Conservation (phyloP, 2,329 filamentous ascomycete genomes). For the Teratosphaeria pseudoeucalypti region DNA sequence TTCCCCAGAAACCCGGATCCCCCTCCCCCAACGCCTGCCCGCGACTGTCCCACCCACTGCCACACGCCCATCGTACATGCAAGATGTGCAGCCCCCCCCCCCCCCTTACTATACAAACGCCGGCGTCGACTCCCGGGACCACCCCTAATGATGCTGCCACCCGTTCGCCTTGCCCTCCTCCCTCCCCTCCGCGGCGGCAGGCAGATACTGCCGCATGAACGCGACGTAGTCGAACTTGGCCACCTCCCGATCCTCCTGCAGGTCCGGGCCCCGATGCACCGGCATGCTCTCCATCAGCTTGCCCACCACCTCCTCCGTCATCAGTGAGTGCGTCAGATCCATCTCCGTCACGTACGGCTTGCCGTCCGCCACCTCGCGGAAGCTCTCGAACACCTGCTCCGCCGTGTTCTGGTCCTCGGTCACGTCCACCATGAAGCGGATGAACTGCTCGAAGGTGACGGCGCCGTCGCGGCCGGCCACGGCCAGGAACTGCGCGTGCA, state of each 20-base stretch:
- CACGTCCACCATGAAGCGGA: conserved; percentile 97
- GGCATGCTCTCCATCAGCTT: conserved; percentile 84
- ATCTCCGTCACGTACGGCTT: conserved; percentile 99
- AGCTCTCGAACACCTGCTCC: conserved; percentile 96
- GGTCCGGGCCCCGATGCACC: conserved; percentile 68
- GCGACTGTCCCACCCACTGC: too few species aligned
- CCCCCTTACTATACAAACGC: neutral
- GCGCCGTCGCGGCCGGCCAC: conserved; percentile 58
- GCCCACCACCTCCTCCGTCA: conserved; percentile 94
- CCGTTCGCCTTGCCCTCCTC: neutral
- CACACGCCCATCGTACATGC: too few species aligned
- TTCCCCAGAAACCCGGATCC: too few species aligned
- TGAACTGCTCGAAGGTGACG: conserved; percentile 97
- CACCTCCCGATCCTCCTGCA: conserved; percentile 71
- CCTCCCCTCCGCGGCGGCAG: neutral
- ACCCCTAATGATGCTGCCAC: neutral
- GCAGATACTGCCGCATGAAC: conserved; percentile 70
- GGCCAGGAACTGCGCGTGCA: conserved; percentile 88
- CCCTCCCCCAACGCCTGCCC: too few species aligned
- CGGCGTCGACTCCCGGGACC: neutral
- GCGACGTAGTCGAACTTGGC: conserved; percentile 92
- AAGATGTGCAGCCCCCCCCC: neutral
- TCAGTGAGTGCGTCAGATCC: conserved; percentile 85
- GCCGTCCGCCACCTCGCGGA: conserved; percentile 92
- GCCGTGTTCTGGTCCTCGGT: conserved; percentile 98